A percentile compares a stretch with the other conserved stretches of the same genome.
Evolutionary conservation across 2,329 filamentous ascomycete genomes (phyloP).

Genomic region (Helotiales sp.): DNA sequence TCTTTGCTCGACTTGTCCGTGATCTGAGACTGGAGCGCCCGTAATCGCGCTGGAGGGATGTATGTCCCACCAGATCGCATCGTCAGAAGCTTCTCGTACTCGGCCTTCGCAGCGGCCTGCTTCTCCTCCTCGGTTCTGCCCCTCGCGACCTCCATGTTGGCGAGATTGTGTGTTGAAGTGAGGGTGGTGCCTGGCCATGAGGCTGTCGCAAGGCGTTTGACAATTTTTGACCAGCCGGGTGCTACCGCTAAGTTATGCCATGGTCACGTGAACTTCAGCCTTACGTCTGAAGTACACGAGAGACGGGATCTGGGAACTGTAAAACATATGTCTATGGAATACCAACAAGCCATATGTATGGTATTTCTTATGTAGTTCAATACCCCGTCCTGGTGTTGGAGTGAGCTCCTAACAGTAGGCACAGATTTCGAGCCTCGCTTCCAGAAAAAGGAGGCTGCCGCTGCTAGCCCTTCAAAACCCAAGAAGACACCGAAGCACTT

Average conservation of each 20-base stretch:
- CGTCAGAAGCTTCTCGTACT: slow-evolving; percentile 88
- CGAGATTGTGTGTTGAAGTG: background rate
- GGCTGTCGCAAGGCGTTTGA: slow-evolving; percentile 7
- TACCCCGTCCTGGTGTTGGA: too few species aligned
- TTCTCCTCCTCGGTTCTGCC: slow-evolving; percentile 74
- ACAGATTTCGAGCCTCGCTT: background rate
- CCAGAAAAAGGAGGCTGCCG: background rate
- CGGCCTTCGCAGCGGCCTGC: slow-evolving; percentile 83
- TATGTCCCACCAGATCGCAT: slow-evolving; percentile 96
- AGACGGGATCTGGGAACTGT: too few species aligned
- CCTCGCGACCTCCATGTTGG: slow-evolving; percentile 23
- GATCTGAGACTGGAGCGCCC: slow-evolving; percentile 92
- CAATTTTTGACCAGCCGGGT: too few species aligned
- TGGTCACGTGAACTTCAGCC: too few species aligned
- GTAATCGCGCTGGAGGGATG: slow-evolving; percentile 86
- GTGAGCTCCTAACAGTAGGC: too few species aligned
- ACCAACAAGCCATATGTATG: too few species aligned
- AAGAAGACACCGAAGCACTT: background rate
- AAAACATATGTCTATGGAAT: too few species aligned
- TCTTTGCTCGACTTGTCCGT: slow-evolving; percentile 96
- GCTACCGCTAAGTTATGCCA: too few species aligned
- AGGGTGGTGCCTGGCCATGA: background rate
- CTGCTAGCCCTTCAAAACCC: background rate
- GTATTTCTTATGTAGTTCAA: too few species aligned
- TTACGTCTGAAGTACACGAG: too few species aligned